Evolutionary conservation across 2,329 filamentous ascomycete species (phyloP).

Genomic region (Beauveria australis): DNA sequence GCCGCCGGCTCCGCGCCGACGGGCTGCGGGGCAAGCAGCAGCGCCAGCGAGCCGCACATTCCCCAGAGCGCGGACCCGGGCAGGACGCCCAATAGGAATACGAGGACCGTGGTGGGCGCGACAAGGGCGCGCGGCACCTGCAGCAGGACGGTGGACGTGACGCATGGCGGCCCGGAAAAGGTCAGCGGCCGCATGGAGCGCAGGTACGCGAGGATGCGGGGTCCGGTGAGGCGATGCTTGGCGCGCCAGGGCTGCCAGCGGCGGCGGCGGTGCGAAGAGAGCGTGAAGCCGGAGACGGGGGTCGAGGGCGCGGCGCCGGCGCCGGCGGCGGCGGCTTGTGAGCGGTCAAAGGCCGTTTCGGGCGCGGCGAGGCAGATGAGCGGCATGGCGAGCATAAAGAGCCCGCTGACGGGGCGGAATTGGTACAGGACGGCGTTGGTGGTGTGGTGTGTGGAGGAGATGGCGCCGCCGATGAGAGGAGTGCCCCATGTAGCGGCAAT

Average conservation of each 20-base stretch:
- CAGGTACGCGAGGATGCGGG: conserved; percentile 29
- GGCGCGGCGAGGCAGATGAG: conserved; percentile 40
- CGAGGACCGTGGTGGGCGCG: conserved; percentile 41
- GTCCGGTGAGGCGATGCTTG: conserved; percentile 23
- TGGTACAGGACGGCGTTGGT: conserved; percentile 35
- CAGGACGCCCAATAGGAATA: conserved; percentile 36
- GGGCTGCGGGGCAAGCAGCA: conserved; percentile 38
- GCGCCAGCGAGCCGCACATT: conserved; percentile 34
- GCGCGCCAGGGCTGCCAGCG: conserved; percentile 18
- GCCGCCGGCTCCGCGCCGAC: conserved; percentile 30
- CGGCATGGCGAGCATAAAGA: conserved; percentile 38
- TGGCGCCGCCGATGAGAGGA: conserved; percentile 44
- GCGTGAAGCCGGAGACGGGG: conserved; percentile 14
- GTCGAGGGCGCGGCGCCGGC: conserved; percentile 10
- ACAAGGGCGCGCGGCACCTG: conserved; percentile 39
- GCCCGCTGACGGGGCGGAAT: conserved; percentile 42
- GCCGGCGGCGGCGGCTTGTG: conserved; percentile 18
- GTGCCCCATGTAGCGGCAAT: conserved; percentile 44
- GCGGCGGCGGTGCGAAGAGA: background rate
- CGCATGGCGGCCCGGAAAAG: conserved; percentile 22
- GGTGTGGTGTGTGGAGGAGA: conserved; percentile 25
- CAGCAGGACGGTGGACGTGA: conserved; percentile 26
- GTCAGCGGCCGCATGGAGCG: conserved; percentile 30
- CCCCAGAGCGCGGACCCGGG: conserved; percentile 41
- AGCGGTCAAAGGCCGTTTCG: conserved; percentile 44